Conservation (phyloP, 2,329 filamentous ascomycete species). For the Cadophora sp. region DNA sequence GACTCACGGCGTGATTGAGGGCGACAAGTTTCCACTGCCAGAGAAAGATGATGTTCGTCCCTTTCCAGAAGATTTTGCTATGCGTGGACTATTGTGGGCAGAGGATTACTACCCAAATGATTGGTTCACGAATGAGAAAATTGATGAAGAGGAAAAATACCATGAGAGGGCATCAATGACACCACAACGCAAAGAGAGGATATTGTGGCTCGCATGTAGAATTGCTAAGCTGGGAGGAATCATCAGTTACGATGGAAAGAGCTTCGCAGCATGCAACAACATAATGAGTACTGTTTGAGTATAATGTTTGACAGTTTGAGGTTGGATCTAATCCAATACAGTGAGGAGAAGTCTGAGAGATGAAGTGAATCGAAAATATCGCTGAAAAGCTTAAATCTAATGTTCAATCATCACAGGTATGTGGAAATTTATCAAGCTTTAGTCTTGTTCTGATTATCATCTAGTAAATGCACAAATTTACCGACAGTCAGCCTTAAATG, state of each 20-base stretch:
- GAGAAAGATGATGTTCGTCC: constrained; percentile 38
- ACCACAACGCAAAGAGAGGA: constrained; percentile 33
- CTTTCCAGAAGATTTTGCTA: constrained; percentile 43
- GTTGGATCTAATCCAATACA: not conserved
- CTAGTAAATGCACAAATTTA: too few relatives aligned
- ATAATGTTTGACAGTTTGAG: not conserved
- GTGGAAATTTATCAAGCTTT: too few relatives aligned
- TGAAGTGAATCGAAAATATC: not conserved
- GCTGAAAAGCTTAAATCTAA: too few relatives aligned
- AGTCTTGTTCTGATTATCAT: too few relatives aligned
- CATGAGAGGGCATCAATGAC: constrained; percentile 37
- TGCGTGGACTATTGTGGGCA: constrained; percentile 39
- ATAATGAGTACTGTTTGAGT: not conserved
- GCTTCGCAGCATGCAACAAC: not conserved
- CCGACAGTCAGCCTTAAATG: too few relatives aligned
- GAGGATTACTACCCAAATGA: constrained; percentile 36
- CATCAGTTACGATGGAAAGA: constrained; percentile 31
- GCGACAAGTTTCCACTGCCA: constrained; percentile 32
- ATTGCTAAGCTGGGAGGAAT: constrained; percentile 26
- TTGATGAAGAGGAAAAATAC: constrained; percentile 39
- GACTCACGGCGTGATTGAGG: constrained; percentile 30
- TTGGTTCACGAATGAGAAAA: constrained; percentile 40
- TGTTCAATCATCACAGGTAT: too few relatives aligned
- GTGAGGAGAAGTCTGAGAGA: not conserved
- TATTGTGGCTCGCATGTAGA: constrained; percentile 36